Evolutionary conservation across 108 stramenopile genomes (phyloP), one percentile per base, ranked within the genome.

Genomic region (Conticribra weissflogii): DNA sequence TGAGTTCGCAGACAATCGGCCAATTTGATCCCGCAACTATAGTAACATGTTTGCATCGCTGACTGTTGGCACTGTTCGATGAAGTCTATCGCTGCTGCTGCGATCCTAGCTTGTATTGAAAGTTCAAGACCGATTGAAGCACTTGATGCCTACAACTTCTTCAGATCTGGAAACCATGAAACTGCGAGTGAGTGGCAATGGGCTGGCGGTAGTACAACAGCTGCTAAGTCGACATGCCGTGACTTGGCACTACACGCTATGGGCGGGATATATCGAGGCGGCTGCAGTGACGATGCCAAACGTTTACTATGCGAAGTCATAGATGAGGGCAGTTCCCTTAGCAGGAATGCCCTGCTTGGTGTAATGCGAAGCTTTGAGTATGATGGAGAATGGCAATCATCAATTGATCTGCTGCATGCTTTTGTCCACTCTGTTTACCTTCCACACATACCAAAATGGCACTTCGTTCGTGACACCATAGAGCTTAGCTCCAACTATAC

Each of bases 201-300:
- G 90, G 84, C 85, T 32, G 90, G 93, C 29, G 88, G 81, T 0
- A 63, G 68, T 31, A 78, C 83, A 31, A 71, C 73, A 3, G 74
- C 54, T 7, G 67, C 81, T 5, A 74, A 87, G 65, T 88, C 93
- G 0, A 50, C 88, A 22, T 72, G 68, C 64, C 79, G 87, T 15
- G 89, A 94, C 73, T 59, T 94, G 27, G 83, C 79, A 2, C 77
- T 94, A 51, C 73, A 69, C 51, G 86, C 88, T 14, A 58, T 82
- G 71, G 81, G 81, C 3, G 59, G 79, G 8, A 60, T 68, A 32
- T 30, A 45, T 29, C 44, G 50, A 0, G 70, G 59, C 24, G 82
- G 76, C 32, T 63, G 23, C 18, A 63, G 68, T 24, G 15, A 33
- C 36, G 63, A 63, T 44, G 86, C 88, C 25, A 50, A 85, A 32